These are phyloP conservation scores for Beta vulgaris DNA, from an alignment of 148 eudicot genomes.

Conservation along the genomic window DNA sequence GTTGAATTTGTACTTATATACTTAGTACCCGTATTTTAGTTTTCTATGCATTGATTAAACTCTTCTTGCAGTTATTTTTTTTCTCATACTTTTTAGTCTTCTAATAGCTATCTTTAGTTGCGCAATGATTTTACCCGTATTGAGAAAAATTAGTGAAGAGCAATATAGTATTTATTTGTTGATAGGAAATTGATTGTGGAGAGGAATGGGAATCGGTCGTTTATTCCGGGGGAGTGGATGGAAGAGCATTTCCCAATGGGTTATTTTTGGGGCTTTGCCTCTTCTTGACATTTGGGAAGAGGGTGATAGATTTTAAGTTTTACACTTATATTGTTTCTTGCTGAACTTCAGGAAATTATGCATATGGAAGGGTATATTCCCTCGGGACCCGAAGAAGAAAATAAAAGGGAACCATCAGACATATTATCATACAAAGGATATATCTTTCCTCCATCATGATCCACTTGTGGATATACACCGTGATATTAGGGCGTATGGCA, in stretches of 20 bases:
- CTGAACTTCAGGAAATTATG: slow-evolving; percentile 61
- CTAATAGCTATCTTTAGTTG: neutral
- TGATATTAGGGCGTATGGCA: slow-evolving; percentile 63
- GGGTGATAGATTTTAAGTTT: neutral
- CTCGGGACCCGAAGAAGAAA: slow-evolving; percentile 96
- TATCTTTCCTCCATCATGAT: slow-evolving; percentile 72
- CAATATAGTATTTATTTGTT: neutral
- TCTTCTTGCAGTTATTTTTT: no score
- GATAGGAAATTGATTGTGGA: neutral
- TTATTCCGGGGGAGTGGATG: neutral
- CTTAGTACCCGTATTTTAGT: neutral
- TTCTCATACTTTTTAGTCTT: neutral
- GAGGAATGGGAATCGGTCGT: neutral
- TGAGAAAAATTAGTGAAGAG: neutral
- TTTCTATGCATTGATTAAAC: neutral
- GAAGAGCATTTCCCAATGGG: no score
- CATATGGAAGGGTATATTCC: slow-evolving; percentile 84
- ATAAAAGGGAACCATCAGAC: slow-evolving; percentile 93
- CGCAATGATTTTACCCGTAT: neutral
- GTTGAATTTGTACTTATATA: neutral
- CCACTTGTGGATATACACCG: slow-evolving; percentile 71
- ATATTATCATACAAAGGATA: slow-evolving; percentile 87
- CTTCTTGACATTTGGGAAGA: neutral
- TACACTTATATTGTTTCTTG: neutral
- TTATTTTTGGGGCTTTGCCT: neutral